Evolutionary conservation across 495 filamentous ascomycete species (phyloP), one percentile per base, ranked within the genome.

Genomic region (Chaetomium cochliodes): DNA sequence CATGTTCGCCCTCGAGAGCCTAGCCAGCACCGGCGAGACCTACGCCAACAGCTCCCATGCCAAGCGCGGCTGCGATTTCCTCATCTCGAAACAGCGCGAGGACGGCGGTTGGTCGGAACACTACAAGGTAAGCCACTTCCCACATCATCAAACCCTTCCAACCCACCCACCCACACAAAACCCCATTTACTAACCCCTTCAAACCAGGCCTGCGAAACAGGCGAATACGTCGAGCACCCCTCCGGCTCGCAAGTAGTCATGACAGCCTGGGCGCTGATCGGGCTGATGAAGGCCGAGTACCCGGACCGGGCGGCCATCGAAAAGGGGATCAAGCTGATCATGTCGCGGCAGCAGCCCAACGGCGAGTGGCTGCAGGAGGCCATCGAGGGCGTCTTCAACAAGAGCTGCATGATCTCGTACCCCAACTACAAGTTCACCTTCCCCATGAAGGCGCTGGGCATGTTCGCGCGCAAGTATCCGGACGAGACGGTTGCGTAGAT

Each of bases 401-500:
- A 97, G 80, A 96, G 87, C 71, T 97, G 94, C 77, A 98, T 98
- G 93, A 98, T 98, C 62, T 94, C 93, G 5, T 98, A 98, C 72
- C 94, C 94, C 63, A 98, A 98, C 79, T 98, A 98, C 82, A 98
- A 98, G 80, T 93, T 96, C 76, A 90, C 88, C 59, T 98, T 97
- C 76, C 88, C 94, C 8, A 92, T 97, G 69, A 96, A 93, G 70
- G 94, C 94, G 6, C 73, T 98, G 33, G 94, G 94, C 11, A 86
- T 96, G 84, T 98, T 88, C 79, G 88, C 90, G 18, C 84, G 77
- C 70, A 84, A 81, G 64, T 96, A 89, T 67, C 91, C 90, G 3
- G 82, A 93, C 65, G 81, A 85, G 63, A 83, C 64, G 54, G 72
- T 81, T 5, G 60, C 79, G n/a, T 80, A 50, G 65, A 2, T 37